Base-by-base conservation (phyloP, 2,329 filamentous ascomycete genomes). In the Clarireedia homoeocarpa region DNA sequence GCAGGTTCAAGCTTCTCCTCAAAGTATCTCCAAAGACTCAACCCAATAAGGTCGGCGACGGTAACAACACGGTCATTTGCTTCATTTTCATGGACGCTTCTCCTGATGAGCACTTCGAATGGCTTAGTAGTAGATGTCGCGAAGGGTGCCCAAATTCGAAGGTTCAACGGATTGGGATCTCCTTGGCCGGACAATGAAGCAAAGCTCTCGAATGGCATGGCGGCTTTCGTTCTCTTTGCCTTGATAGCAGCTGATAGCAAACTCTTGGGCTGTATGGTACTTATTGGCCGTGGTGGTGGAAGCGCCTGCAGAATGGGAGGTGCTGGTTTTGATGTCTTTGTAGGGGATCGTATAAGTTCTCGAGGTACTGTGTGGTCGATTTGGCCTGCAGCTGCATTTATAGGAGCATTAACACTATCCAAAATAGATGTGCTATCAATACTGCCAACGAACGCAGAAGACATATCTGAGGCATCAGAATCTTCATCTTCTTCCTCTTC, bases 41-140 rank as follows among this genome's bases (percentile, higher is more conserved):
- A 77, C 0, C 89, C 89, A 61, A 95, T 91, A n/a, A 91, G 78
- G 64, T 95, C 89, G 1, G 84, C 82, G 14, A 94, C 88, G 0
- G 83, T 86, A 20, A 89, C 86, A 2, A 80, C 77, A 23, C 82
- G 75, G 59, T 84, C 79, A 6, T 73, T 74, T 36, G 79, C 77
- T 56, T 86, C 81, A 23, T 84, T 85, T 57, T 86, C 81, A 62
- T 89, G 85, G 15, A 88, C 80, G 39, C 80, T 82, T 48, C 84
- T 81, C 24, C 85, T 78, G 48, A 92, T 84, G 15, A 88, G 78
- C 3, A 92, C 82, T 66, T 91, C 86, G 48, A 85, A 81, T 0
- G 86, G 82, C 62, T 83, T 83, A 15, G 77, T 78, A 0, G 85
- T 76, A 24, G 80, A 80, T 12, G 79, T 77, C 15, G 86, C 87